Conservation (phyloP, 257 asterid genomes). For the Eucommia ulmoides region DNA sequence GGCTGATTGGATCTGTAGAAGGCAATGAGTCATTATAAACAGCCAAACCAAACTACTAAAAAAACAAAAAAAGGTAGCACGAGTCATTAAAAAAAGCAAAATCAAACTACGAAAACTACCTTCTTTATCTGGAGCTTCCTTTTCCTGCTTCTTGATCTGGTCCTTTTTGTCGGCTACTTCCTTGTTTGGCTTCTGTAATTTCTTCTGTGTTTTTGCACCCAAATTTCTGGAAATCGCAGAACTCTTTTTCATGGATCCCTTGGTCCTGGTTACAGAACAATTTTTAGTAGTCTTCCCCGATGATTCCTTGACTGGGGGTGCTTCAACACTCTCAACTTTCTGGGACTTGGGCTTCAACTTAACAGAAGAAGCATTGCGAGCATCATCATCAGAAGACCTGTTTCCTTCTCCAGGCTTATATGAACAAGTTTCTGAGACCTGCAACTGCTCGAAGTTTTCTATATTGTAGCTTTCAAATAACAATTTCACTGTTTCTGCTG, state of each 20-base stretch:
- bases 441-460: slow-evolving; percentile 43
- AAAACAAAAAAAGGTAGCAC: neutral
- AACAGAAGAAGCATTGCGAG: slow-evolving; percentile 42
- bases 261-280: slow-evolving; percentile 21
- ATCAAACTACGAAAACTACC: slow-evolving; percentile 19
- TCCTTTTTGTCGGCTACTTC: slow-evolving; percentile 27
- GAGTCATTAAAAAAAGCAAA: neutral
- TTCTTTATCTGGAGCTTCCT: slow-evolving; percentile 35
- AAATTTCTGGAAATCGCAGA: slow-evolving; percentile 22
- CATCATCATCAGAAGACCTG: slow-evolving; percentile 54
- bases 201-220: slow-evolving; percentile 33
- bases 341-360: slow-evolving; percentile 32
- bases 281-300: slow-evolving; percentile 18
- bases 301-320: slow-evolving; percentile 24
- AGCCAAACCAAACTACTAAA: neutral
- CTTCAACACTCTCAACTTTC: slow-evolving; percentile 6
- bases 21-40: neutral
- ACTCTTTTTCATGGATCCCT: slow-evolving; percentile 28
- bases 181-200: slow-evolving; percentile 36
- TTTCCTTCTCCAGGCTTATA: slow-evolving; percentile 46
- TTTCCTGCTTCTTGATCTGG: slow-evolving; percentile 37
- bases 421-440: slow-evolving; percentile 42
- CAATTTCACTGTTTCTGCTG: slow-evolving; percentile 46
- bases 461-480: slow-evolving; percentile 51
- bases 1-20: slow-evolving; percentile 26